Base-by-base conservation (phyloP, 768 basidiomycete genomes). In the Pisolithus microcarpus region DNA sequence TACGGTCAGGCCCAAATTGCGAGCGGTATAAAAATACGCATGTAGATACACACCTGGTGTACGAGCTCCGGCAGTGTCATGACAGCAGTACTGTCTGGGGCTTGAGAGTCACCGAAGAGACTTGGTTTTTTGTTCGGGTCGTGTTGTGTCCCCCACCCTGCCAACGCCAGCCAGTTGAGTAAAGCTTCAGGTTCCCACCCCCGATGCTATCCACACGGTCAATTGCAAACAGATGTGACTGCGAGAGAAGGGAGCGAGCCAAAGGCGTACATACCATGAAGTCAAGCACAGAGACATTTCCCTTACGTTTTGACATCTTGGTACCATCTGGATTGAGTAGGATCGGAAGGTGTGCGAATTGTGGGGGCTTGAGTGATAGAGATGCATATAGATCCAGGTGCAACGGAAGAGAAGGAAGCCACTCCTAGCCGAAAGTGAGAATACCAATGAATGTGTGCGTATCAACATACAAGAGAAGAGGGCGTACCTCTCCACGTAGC, bases 281-380 rank as follows among this genome's bases (percentile, higher is more conserved):
- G 56, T 91, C 86, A 34, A 83, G 71, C 7, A 96, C 91, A 34
- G 80, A 78, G 1, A 93, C 91, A 59, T 95, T 91, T 5, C 91
- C 93, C 36, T 87, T 84, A 13, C 96, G 79, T 65, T 98, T 99
- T 11, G 89, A 92, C 81, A 99, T 90, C 64, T 99, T 99, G 6
- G 83, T 78, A 0, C 93, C 92, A 63, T 97, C 91, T 0, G 83
- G 72, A 58, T 98, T 97, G 24, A 96, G 73, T 2, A 99, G 73
- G 34, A 98, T 76, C 0, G 96, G 95, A 2, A 98, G 73, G 64
- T 99, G 96, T 0, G 85, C 95, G 58, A 93, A 99, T 56, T 81
- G 69, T 0, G 96, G 96, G 0, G 84, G 76, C 7, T 70, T 61
- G 40, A 92, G 71, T 1, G 76, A 77, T 19, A 99, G 77, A 6